Conservation (phyloP, 306 rosid genomes). For the Acacia crassicarpa region DNA sequence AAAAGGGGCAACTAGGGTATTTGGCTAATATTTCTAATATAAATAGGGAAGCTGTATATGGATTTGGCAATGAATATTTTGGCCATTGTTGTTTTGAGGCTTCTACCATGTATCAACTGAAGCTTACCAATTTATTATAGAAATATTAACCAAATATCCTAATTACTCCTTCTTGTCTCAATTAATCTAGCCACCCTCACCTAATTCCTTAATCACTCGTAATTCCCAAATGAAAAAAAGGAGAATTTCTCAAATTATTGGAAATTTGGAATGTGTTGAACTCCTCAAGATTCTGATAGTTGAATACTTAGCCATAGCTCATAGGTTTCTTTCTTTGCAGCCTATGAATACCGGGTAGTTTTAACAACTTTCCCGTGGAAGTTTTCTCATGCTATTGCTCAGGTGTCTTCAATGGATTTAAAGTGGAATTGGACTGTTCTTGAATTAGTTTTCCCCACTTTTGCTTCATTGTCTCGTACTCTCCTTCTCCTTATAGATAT, state of each 20-base stretch:
- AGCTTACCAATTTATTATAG: too few relatives aligned
- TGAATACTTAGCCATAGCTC: neutral
- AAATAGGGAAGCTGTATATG: neutral
- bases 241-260: neutral
- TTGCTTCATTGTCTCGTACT: neutral
- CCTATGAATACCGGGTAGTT: neutral
- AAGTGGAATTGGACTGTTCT: neutral
- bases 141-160: neutral
- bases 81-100: too few relatives aligned
- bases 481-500: neutral
- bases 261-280: neutral
- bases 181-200: neutral
- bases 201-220: neutral
- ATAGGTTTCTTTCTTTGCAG: neutral
- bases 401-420: neutral
- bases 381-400: neutral
- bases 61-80: neutral
- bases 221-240: neutral
- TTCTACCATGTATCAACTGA: too few relatives aligned
- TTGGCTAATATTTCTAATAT: neutral
- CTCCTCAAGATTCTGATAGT: neutral
- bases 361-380: neutral
- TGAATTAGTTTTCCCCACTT: neutral
- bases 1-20: neutral
- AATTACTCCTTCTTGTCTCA: neutral